Evolutionary conservation across 75 land plant species (phyloP), one percentile per base, ranked within the genome.

Genomic region (Ceratopteris richardii): DNA sequence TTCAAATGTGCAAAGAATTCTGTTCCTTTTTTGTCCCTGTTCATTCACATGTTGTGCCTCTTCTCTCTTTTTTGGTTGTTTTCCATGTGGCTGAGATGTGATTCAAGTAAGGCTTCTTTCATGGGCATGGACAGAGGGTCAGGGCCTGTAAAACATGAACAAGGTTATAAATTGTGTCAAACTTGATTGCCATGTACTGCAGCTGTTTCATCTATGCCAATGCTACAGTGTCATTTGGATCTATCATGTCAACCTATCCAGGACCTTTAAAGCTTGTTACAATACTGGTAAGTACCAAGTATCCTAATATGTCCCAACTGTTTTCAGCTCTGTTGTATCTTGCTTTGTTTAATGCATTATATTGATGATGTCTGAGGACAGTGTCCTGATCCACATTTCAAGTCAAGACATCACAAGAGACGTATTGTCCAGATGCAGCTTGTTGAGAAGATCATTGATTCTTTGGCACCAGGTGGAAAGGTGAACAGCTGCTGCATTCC

Each of bases 341-440:
- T 9, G 9, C 13, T 40, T 9, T 40, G 42, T 40, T 40, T 40
- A 40, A 9, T 40, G 13, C 9, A 9, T 9, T 40, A 40, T 14
- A 40, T 10, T 40, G 14, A 40, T 9, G 9, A 14, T 40, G 42
- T 9, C 14, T 10, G 14, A 10, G 42, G 42, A 6, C 74, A 92
- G 94, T 94, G 96, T 65, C 98, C 96, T 37, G 98, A 94, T 67
- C 98, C 98, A 29, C 88, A 89, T 70, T 94, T 89, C 61, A 89
- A 94, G 77, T 66, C 69, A 58, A 77, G 75, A 54, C 90, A 94
- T 65, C 87, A 66, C 66, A 94, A 89, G 60, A 74, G 96, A 63
- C 75, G 96, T 52, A 82, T 86, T 37, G 67, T 94, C 24, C 96
- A 94, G 65, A 79, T 74, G 57, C 70, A 78, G 29, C 67, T 94